Conservation (phyloP, 2,329 filamentous ascomycete genomes). For the Lachnellula hyalina region DNA sequence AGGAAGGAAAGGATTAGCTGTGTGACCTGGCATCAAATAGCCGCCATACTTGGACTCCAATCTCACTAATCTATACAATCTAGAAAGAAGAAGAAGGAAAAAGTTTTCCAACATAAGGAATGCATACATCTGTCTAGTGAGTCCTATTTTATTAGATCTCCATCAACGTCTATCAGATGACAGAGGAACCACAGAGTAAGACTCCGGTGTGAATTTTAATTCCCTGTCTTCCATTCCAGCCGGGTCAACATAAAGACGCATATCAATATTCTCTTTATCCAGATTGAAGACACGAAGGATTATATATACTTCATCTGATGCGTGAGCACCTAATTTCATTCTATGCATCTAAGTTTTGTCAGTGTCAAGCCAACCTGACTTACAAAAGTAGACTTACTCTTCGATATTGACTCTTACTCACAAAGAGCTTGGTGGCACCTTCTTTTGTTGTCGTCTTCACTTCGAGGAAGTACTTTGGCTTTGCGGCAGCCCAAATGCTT, state of each 20-base stretch:
- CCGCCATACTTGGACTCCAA: too few relatives aligned
- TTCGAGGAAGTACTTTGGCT: slow-evolving; percentile 43
- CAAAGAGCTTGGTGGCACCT: slow-evolving; percentile 39
- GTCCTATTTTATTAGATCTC: too few relatives aligned
- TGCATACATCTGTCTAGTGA: too few relatives aligned
- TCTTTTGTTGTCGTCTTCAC: slow-evolving; percentile 43
- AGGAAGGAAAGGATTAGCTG: too few relatives aligned
- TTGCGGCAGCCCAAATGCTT: slow-evolving; percentile 25
- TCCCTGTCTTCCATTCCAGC: slow-evolving; percentile 3
- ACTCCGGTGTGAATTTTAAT: slow-evolving; percentile 8
- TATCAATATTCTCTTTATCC: slow-evolving; percentile 2
- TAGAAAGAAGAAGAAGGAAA: too few relatives aligned
- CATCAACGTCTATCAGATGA: neutral
- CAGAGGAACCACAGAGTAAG: neutral
- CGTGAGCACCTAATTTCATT: slow-evolving; percentile 5
- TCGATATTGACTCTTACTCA: slow-evolving; percentile 42
- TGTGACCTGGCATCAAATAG: too few relatives aligned
- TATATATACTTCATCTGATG: slow-evolving; percentile 11
- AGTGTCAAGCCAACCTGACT: neutral
- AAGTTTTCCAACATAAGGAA: too few relatives aligned
- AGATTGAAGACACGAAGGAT: slow-evolving; percentile 15
- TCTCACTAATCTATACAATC: too few relatives aligned
- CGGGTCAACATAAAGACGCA: slow-evolving; percentile 10
- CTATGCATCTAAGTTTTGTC: slow-evolving; percentile 8
- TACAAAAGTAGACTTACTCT: slow-evolving; percentile 29